Percentiles rank a stretch among this genome's conserved stretches.
Conservation (phyloP, 441 rosid genomes). For the Sinapis alba region DNA sequence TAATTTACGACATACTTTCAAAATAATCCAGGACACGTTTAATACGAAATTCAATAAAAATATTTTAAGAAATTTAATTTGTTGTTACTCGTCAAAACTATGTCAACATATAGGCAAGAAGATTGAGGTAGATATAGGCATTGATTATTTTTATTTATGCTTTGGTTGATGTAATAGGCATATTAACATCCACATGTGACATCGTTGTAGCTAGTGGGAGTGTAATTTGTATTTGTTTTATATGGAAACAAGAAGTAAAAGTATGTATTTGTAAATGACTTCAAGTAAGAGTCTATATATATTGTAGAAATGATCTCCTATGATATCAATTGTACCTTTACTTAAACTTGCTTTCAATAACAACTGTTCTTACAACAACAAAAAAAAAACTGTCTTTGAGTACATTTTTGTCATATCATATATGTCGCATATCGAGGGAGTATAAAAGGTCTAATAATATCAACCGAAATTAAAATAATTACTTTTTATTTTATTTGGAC, state of each 20-base stretch:
- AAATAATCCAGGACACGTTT: neutral
- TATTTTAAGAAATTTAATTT: neutral
- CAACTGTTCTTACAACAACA: conserved; percentile 24
- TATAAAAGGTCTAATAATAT: conserved; percentile 21
- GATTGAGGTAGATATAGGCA: conserved; percentile 26
- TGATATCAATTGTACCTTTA: conserved; percentile 11
- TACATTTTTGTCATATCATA: conserved; percentile 36
- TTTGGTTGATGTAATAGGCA: conserved; percentile 31
- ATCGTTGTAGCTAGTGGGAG: conserved; percentile 7
- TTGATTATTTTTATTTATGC: conserved; percentile 15
- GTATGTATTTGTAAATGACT: neutral
- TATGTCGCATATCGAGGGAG: conserved; percentile 38
- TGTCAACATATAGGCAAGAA: conserved; percentile 22
- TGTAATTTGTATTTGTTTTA: neutral
- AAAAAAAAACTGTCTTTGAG: no score
- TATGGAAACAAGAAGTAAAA: neutral
- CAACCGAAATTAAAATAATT: conserved; percentile 14
- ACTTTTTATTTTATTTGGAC: conserved; percentile 12
- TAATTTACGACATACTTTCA: neutral
- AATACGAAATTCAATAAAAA: neutral
- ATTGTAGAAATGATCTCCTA: conserved; percentile 1
- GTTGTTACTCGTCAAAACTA: conserved; percentile 13
- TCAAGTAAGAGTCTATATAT: neutral
- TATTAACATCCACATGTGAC: conserved; percentile 21
- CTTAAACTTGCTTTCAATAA: conserved; percentile 18